Evolutionary conservation across 441 rosid species (phyloP).

Genomic region (Rhodomyrtus psidioides): DNA sequence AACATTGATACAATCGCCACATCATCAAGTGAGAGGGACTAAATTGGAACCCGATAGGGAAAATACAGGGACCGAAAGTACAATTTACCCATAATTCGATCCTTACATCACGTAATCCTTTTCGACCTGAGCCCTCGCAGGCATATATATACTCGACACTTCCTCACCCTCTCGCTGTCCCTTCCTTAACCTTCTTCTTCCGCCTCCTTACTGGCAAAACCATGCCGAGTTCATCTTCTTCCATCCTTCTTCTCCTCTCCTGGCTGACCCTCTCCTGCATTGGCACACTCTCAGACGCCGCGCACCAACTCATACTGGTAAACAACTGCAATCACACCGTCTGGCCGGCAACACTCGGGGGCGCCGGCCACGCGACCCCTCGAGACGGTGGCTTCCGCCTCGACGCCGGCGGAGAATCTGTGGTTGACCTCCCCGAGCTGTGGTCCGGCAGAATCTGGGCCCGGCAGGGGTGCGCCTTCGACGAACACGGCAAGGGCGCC

Average conservation of each 20-base stretch:
- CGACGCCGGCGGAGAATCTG: slow-evolving; percentile 59
- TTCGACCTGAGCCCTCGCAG: background rate
- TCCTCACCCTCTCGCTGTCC: background rate
- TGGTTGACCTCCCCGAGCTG: slow-evolving; percentile 53
- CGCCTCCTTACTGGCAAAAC: background rate
- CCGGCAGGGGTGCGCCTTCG: slow-evolving; percentile 71
- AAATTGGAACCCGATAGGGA: background rate
- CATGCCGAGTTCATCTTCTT: background rate
- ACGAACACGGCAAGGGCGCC: slow-evolving; percentile 56
- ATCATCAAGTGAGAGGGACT: background rate
- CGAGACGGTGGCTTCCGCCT: slow-evolving; percentile 75
- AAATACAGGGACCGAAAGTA: background rate
- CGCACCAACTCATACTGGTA: slow-evolving; percentile 56
- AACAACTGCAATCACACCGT: slow-evolving; percentile 79
- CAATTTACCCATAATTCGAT: background rate
- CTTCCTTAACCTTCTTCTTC: background rate
- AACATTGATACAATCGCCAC: background rate
- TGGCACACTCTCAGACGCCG: slow-evolving; percentile 40
- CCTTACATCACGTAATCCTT: background rate
- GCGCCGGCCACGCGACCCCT: slow-evolving; percentile 56
- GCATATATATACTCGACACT: background rate
- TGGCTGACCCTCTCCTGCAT: background rate
- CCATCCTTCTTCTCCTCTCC: background rate
- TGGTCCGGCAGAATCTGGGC: slow-evolving; percentile 96
- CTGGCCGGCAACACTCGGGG: slow-evolving; percentile 92